phyloP scores from a whole-genome alignment of 176 grass and related monocot genomes.

The Aechmea fasciata region DNA sequence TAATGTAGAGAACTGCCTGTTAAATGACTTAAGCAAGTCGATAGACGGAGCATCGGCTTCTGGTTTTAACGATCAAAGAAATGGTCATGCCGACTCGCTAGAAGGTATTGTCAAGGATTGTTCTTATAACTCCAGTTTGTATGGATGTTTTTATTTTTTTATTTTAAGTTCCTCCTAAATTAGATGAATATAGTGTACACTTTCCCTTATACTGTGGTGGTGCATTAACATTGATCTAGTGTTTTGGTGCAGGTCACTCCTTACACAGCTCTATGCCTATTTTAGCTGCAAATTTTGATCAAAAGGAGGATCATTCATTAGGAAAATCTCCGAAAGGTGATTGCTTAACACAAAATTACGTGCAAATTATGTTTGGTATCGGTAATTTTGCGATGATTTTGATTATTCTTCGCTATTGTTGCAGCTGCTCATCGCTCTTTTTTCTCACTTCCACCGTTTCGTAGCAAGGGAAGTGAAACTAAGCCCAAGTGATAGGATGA shows the following conservation, averaged over 20 bases:
- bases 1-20: background rate
- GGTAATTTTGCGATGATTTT: too few species aligned
- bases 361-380: too few species aligned
- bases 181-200: too few species aligned
- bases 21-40: constrained; percentile 16
- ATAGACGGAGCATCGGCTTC: background rate
- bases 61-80: constrained; percentile 19
- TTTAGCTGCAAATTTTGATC: constrained; percentile 21
- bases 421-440: constrained; percentile 52
- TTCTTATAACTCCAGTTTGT: too few species aligned
- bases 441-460: constrained; percentile 49
- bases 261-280: constrained; percentile 21
- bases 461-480: constrained; percentile 32
- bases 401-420: background rate
- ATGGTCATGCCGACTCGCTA: constrained; percentile 9
- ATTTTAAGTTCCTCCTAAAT: too few species aligned
- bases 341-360: constrained; percentile 1
- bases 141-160: too few species aligned
- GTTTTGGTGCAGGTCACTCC: constrained; percentile 31
- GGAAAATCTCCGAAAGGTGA: constrained; percentile 45
- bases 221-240: too few species aligned
- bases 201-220: too few species aligned
- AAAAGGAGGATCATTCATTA: constrained; percentile 21
- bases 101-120: constrained; percentile 18
- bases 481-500: background rate